Base-by-base conservation (phyloP, 2,329 filamentous ascomycete genomes). In the Septoria petroselini region DNA sequence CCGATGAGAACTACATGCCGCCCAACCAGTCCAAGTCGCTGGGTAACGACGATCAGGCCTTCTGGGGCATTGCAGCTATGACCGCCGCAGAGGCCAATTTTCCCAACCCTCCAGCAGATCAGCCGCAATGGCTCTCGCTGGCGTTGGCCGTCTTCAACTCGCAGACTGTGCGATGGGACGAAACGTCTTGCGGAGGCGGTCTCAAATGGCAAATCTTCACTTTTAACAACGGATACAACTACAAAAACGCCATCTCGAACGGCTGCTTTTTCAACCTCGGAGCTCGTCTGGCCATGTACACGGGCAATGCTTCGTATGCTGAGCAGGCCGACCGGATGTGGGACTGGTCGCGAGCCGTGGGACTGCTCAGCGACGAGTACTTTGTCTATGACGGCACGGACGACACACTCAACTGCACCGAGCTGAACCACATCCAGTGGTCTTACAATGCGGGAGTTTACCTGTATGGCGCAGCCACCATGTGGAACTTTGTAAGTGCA, bases 1-100 rank as follows among this genome's bases (percentile, higher is more conserved):
- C 76, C 12, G 73, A 75, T 52, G 62, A 66, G 7, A 77, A 84
- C 58, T 86, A 77, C 68, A 80, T 81, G 76, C 82, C 82, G 2
- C 54, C 55, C 30, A 66, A 68, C 43, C 65, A 68, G 58, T 62
- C 65, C 17, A 65, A 67, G 38, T 66, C 64, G 17, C 50, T 74
- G 54, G 78, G 77, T 40, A 80, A 81, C 53, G 78, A 81, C 45
- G 79, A 81, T 50, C 78, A 81, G 59, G 73, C 70, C 3, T 80
- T 81, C 61, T 82, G 78, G 79, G 78, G 70, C 2, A 74, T 80
- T 50, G 73, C 77, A 19, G 78, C 76, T 33, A 77, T 82, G 71
- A 71, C 75, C 1, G 79, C 79, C 0, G 78, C 78, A 9, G 79
- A 82, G 55, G 67, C 70, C 51, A 72, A 72, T 25, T 76, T 74